A percentile compares a stretch with the other conserved stretches of the same genome.
Evolutionary conservation across 495 filamentous ascomycete genomes (phyloP).

Genomic region (Lophiotrema nucula): DNA sequence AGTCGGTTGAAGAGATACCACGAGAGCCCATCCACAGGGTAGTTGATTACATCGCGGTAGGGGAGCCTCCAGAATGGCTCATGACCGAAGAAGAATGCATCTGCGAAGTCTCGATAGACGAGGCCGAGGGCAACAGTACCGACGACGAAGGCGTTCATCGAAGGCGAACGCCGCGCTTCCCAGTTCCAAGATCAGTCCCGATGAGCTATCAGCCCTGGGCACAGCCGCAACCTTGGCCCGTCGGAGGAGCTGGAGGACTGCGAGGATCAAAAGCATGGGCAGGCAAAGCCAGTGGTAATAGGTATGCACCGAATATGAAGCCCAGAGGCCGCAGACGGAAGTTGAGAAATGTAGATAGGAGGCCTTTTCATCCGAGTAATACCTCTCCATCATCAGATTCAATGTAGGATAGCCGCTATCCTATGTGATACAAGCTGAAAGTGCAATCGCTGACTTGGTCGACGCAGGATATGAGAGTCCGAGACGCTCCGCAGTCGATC

Average conservation of each 20-base stretch:
- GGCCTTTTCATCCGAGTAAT: conserved; percentile 26
- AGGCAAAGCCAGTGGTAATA: background rate
- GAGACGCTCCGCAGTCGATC: background rate
- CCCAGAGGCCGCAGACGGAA: background rate
- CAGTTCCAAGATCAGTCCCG: background rate
- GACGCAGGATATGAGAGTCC: background rate
- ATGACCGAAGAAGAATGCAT: background rate
- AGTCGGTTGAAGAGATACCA: background rate
- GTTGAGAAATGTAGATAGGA: conserved; percentile 18
- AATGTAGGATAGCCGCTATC: conserved; percentile 23
- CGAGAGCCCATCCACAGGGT: background rate
- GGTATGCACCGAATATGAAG: conserved; percentile 23
- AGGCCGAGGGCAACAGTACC: background rate
- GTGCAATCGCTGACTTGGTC: background rate
- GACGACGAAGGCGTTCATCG: background rate
- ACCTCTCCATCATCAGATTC: conserved; percentile 21
- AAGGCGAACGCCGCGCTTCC: background rate
- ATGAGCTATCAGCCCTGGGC: background rate
- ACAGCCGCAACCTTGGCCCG: background rate
- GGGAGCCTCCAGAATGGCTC: background rate
- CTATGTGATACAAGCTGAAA: background rate
- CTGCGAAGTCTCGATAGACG: background rate
- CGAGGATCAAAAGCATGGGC: background rate
- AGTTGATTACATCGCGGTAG: background rate
- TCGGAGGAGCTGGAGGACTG: background rate